Evolutionary conservation across 2,329 filamentous ascomycete genomes (phyloP).

Genomic region (Chaetomiaceae sp.): DNA sequence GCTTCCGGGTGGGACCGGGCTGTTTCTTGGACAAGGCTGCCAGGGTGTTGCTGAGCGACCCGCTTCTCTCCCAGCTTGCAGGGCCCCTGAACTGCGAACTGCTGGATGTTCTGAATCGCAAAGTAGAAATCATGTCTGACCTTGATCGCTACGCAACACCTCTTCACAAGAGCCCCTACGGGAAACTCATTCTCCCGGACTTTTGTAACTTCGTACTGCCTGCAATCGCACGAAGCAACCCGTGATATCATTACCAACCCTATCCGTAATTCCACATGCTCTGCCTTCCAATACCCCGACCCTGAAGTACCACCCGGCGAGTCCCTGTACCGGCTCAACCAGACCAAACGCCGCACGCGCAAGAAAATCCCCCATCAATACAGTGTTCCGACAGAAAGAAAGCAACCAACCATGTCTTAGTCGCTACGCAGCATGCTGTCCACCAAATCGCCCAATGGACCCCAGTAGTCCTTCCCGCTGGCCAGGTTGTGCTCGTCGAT

Average conservation of each 20-base stretch:
- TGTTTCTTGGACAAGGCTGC: background rate
- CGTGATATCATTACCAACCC: conserved; percentile 12
- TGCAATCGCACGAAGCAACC: conserved; percentile 7
- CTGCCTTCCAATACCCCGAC: conserved; percentile 15
- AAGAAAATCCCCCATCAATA: conserved; percentile 12
- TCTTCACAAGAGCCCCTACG: conserved; percentile 11
- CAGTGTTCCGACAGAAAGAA: conserved; percentile 10
- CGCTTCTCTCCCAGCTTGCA: background rate
- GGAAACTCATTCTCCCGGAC: conserved; percentile 9
- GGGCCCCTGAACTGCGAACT: too few species aligned
- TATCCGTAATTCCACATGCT: conserved; percentile 17
- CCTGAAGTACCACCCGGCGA: conserved; percentile 5
- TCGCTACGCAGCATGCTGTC: conserved; percentile 97
- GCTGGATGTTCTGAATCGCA: too few species aligned
- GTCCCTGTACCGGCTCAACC: conserved; percentile 9
- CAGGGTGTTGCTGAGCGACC: too few species aligned
- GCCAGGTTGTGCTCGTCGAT: conserved; percentile 93
- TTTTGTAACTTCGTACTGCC: conserved; percentile 5
- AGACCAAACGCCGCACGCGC: conserved; percentile 23
- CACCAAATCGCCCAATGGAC: conserved; percentile 87
- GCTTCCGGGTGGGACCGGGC: conserved; percentile 17
- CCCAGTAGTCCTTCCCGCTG: conserved; percentile 95
- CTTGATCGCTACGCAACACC: conserved; percentile 4
- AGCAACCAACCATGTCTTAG: conserved; percentile 32
- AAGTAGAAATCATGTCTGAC: too few species aligned